phyloP scores from a whole-genome alignment of 352 stramenopile species.

The Globisporangium sylvaticum region DNA sequence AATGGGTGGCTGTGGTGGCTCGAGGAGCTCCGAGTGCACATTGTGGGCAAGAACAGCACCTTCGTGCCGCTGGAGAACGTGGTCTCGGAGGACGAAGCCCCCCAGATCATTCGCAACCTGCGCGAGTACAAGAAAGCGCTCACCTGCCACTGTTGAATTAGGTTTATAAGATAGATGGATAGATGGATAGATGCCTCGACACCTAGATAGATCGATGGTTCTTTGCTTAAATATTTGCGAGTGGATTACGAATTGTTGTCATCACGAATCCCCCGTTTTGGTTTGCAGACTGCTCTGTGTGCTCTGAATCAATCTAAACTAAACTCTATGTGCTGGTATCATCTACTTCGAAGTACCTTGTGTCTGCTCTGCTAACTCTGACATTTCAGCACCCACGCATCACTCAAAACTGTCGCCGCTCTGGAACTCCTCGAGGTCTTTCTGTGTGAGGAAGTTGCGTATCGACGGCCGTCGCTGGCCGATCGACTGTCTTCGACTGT shows the following conservation, averaged over 20 bases:
- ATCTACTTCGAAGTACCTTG: no score
- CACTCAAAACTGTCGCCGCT: slow-evolving; percentile 27
- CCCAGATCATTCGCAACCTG: slow-evolving; percentile 57
- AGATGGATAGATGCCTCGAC: background rate
- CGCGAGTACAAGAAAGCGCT: slow-evolving; percentile 56
- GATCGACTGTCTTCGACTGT: slow-evolving; percentile 1
- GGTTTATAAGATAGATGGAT: background rate
- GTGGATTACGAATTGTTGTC: background rate
- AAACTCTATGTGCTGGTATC: background rate
- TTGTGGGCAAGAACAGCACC: slow-evolving; percentile 61
- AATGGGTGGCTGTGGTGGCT: background rate
- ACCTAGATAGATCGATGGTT: background rate
- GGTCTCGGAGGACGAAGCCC: slow-evolving; percentile 38
- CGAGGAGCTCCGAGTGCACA: slow-evolving; percentile 62
- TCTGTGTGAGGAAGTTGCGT: slow-evolving; percentile 50
- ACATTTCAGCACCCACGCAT: background rate
- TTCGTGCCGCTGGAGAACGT: slow-evolving; percentile 62
- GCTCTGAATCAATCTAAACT: background rate
- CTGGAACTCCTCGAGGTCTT: slow-evolving; percentile 63
- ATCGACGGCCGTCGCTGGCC: slow-evolving; percentile 41
- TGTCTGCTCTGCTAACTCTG: background rate
- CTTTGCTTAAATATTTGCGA: background rate
- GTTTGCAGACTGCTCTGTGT: background rate
- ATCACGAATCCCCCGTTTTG: background rate
- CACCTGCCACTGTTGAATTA: slow-evolving; percentile 39